Conservation (phyloP, 1,284 basidiomycete genomes). For the Marasmius tenuissimus region DNA sequence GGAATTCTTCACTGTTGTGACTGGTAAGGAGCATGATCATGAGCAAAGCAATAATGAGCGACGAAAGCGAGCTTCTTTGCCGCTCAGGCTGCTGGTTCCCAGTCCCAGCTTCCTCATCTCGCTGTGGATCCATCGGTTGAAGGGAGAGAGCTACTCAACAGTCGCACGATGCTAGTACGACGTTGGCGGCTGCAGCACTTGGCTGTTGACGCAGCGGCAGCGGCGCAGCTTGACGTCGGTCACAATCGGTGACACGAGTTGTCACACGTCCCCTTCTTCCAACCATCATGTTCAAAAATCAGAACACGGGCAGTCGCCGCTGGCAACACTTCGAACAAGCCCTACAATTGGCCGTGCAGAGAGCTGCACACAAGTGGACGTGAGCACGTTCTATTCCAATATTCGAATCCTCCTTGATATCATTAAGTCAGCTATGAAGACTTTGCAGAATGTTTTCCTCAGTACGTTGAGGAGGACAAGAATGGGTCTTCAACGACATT, state of each 20-base stretch:
- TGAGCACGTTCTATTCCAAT: constrained; percentile 35
- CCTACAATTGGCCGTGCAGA: constrained; percentile 70
- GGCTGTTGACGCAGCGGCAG: no score
- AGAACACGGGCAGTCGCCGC: constrained; percentile 56
- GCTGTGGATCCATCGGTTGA: constrained; percentile 26
- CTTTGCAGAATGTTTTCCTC: constrained; percentile 73
- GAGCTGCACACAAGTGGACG: constrained; percentile 82
- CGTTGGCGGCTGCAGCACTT: no score
- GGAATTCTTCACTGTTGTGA: constrained; percentile 62
- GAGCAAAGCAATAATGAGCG: constrained; percentile 72
- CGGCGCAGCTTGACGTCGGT: not conserved
- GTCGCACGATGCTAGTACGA: not conserved
- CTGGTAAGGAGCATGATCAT: constrained; percentile 76
- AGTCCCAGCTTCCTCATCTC: constrained; percentile 36
- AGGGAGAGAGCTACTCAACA: not conserved
- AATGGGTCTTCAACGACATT: constrained; percentile 66
- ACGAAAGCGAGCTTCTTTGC: constrained; percentile 59
- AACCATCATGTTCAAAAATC: constrained; percentile 36
- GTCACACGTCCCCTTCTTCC: not conserved
- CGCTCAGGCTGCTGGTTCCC: constrained; percentile 32
- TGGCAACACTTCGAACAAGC: constrained; percentile 78
- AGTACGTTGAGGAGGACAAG: constrained; percentile 73
- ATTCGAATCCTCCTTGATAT: not conserved
- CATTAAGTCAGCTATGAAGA: constrained; percentile 63
- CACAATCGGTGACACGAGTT: not conserved